Conservation (phyloP, 768 basidiomycete species). For the Saitozyma sp. region DNA sequence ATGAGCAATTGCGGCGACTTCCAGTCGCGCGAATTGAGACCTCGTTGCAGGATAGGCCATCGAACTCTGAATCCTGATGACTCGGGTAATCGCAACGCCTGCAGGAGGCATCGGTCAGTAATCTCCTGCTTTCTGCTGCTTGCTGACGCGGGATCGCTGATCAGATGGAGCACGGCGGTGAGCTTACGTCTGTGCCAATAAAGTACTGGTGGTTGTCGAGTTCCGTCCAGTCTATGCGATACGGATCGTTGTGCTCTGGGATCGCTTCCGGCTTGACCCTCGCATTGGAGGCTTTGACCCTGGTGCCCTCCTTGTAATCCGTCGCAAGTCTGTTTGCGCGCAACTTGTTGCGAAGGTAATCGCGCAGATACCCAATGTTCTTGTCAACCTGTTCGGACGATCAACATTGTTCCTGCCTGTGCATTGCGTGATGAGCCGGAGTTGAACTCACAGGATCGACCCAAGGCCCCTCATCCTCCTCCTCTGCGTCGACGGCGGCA, state of each 20-base stretch:
- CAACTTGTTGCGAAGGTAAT: constrained; percentile 50
- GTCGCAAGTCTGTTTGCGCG: constrained; percentile 61
- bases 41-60: constrained; percentile 78
- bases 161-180: too few species aligned
- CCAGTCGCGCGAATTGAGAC: constrained; percentile 81
- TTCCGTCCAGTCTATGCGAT: constrained; percentile 83
- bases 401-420: too few species aligned
- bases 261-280: constrained; percentile 84
- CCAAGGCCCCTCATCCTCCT: constrained; percentile 17
- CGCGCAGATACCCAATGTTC: constrained; percentile 63
- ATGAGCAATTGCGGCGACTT: constrained; percentile 62
- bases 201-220: constrained; percentile 56
- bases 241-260: constrained; percentile 78
- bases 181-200: constrained; percentile 33
- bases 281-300: constrained; percentile 63
- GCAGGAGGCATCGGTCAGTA: neutral
- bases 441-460: constrained; percentile 24
- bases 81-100: constrained; percentile 57
- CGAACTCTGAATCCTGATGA: constrained; percentile 69
- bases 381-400: constrained; percentile 58
- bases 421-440: neutral
- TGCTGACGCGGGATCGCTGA: too few species aligned
- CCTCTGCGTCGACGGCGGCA: constrained; percentile 2
- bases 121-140: constrained; percentile 3
- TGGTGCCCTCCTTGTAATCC: constrained; percentile 34